Percentiles rank a stretch among this genome's conserved stretches.
Conservation (phyloP, 2,329 filamentous ascomycete species). For the Diaporthe longicolla region DNA sequence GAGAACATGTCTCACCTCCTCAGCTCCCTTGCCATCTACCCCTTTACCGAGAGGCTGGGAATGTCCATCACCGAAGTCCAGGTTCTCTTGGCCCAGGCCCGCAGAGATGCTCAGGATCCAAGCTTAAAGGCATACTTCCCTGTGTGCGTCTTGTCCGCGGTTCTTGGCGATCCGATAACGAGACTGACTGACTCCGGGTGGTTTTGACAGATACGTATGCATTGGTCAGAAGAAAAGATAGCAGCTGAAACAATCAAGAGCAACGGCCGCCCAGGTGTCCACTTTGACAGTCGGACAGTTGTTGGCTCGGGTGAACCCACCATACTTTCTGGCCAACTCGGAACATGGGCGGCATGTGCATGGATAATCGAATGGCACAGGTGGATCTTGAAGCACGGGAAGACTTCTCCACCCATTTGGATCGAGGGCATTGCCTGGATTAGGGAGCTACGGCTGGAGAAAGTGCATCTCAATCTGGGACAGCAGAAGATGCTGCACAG, state of each 20-base stretch:
- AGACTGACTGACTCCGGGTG: background rate
- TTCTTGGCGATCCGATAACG: background rate
- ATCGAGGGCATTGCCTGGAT: background rate
- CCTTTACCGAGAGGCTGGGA: constrained; percentile 66
- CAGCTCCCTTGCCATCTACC: constrained; percentile 69
- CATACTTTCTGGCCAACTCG: background rate
- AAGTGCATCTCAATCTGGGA: background rate
- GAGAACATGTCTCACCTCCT: constrained; percentile 69
- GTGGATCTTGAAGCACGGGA: background rate
- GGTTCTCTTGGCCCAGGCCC: constrained; percentile 68
- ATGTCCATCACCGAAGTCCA: constrained; percentile 72
- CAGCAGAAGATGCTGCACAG: background rate
- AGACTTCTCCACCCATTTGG: constrained; percentile 1
- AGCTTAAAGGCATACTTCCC: constrained; percentile 74
- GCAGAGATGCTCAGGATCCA: constrained; percentile 66
- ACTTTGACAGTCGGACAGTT: background rate
- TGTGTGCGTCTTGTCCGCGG: constrained; percentile 60
- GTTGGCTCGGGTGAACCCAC: background rate
- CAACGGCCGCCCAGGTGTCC: background rate
- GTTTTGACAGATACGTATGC: constrained; percentile 67
- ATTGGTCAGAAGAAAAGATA: constrained; percentile 70
- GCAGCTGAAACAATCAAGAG: background rate
- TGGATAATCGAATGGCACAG: background rate
- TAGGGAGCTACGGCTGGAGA: background rate
- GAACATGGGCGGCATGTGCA: background rate